Conservation (phyloP, 164 flowering plant genomes). For the Vitis rotundifolia region DNA sequence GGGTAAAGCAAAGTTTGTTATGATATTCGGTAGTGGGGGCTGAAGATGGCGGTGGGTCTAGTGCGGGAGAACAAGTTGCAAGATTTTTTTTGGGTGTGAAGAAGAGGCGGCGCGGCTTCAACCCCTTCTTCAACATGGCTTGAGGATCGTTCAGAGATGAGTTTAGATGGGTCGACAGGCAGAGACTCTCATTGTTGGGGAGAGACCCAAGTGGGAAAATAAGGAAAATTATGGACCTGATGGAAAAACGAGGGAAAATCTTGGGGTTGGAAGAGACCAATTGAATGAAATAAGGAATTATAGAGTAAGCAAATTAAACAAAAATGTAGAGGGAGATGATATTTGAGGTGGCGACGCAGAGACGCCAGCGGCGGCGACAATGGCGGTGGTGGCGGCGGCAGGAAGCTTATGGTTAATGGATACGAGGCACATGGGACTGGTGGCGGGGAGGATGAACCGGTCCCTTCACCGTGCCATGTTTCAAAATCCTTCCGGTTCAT, state of each 20-base stretch:
- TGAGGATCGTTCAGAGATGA: not conserved
- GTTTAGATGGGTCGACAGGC: not conserved
- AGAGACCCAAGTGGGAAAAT: not conserved
- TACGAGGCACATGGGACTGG: no score
- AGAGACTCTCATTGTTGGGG: not conserved
- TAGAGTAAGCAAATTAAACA: no score
- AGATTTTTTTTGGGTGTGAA: constrained; percentile 4
- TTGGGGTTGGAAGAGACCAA: no score
- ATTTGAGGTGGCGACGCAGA: no score
- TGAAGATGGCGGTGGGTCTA: constrained; percentile 20
- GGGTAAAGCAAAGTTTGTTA: constrained; percentile 28
- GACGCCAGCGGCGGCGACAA: no score
- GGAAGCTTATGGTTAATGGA: no score
- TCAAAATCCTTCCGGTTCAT: no score
- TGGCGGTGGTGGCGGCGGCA: no score
- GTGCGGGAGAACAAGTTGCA: constrained; percentile 26
- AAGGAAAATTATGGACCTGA: not conserved
- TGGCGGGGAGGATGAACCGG: no score
- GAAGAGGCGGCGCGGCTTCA: constrained; percentile 1
- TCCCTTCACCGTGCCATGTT: no score
- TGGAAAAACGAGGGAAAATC: not conserved
- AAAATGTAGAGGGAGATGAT: no score
- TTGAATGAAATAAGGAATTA: no score
- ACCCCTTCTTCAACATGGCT: constrained; percentile 1
- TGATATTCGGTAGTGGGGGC: constrained; percentile 23